Percentiles rank a stretch among this genome's conserved stretches.
Conservation (phyloP, 176 grass and related monocot species). For the Musa schizocarpa region DNA sequence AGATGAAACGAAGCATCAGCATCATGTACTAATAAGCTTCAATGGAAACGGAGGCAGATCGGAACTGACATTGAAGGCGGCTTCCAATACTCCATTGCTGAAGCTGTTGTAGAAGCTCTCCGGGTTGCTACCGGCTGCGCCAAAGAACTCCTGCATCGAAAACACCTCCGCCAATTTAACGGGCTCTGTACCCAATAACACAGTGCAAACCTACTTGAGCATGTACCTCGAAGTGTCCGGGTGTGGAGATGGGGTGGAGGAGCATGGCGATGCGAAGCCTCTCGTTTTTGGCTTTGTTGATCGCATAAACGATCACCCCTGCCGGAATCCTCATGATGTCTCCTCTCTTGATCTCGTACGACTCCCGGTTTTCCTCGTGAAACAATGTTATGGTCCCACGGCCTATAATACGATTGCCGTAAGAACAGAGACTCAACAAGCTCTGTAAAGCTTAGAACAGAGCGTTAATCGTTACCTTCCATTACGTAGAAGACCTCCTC, state of each 20-base stretch:
- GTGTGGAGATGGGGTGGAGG: slow-evolving; percentile 37
- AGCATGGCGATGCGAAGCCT: slow-evolving; percentile 61
- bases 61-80: slow-evolving; percentile 52
- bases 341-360: slow-evolving; percentile 49
- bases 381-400: slow-evolving; percentile 45
- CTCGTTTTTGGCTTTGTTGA: slow-evolving; percentile 38
- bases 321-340: slow-evolving; percentile 58
- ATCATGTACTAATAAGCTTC: not conserved
- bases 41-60: no score
- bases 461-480: slow-evolving; percentile 13
- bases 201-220: no score
- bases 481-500: slow-evolving; percentile 60
- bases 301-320: slow-evolving; percentile 47
- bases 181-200: no score
- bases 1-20: not conserved
- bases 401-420: slow-evolving; percentile 7
- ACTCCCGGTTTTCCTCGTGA: slow-evolving; percentile 27
- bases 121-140: slow-evolving; percentile 28
- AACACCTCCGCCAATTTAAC: no score
- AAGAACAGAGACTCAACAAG: not conserved
- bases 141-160: slow-evolving; percentile 42
- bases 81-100: slow-evolving; percentile 57
- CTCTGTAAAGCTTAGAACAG: not conserved
- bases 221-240: slow-evolving; percentile 43
- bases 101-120: slow-evolving; percentile 52